Conservation (phyloP, 805 yeast species). For the Metschnikowia continentalis region DNA sequence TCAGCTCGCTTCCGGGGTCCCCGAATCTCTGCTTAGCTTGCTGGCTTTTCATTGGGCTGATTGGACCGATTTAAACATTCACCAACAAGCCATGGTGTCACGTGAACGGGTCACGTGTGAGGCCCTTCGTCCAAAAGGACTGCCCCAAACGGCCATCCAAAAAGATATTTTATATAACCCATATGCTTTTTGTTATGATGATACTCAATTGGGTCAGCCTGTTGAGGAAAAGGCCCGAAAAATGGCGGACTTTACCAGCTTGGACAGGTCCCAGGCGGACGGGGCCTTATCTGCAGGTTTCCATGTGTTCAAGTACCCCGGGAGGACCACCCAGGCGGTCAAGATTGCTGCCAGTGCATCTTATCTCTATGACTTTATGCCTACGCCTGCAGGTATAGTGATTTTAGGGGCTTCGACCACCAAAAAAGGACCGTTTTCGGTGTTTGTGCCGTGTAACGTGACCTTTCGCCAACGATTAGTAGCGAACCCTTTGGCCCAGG, state of each 20-base stretch:
- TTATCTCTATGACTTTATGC: conserved; percentile 40
- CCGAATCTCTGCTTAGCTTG: neutral
- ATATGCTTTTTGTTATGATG: neutral
- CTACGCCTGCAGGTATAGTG: conserved; percentile 31
- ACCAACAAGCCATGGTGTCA: conserved; percentile 7
- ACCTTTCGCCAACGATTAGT: conserved; percentile 12
- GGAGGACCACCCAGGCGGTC: conserved; percentile 25
- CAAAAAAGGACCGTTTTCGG: neutral
- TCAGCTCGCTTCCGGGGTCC: conserved; percentile 8
- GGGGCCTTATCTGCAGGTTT: conserved; percentile 15
- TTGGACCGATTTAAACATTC: conserved; percentile 15
- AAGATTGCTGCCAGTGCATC: conserved; percentile 35
- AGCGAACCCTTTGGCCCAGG: conserved; percentile 6
- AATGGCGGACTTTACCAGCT: conserved; percentile 9
- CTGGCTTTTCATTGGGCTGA: conserved; percentile 19
- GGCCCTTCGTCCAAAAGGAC: neutral
- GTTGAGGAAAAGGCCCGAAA: conserved; percentile 19
- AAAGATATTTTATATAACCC: conserved; percentile 1
- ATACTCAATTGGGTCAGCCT: conserved; percentile 9
- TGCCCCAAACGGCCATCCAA: neutral
- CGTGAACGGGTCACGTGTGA: conserved; percentile 5
- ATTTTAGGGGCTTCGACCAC: conserved; percentile 17
- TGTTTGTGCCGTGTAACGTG: conserved; percentile 9
- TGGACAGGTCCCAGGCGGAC: neutral
- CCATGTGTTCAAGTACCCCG: conserved; percentile 34